phyloP scores from a whole-genome alignment of 768 basidiomycete species.

The Suillus cothurnatus region DNA sequence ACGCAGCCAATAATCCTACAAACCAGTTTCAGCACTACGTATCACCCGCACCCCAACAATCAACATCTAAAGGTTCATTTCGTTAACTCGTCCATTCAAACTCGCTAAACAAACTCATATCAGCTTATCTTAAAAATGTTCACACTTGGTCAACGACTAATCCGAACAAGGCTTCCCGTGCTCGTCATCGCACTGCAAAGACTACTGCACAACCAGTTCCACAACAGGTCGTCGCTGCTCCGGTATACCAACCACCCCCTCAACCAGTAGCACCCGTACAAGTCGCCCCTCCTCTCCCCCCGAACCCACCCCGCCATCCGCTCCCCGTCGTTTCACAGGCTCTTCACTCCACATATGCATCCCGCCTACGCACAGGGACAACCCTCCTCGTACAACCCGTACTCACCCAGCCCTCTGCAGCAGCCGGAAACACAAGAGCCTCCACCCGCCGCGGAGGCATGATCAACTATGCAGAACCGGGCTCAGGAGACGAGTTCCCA shows the following conservation, averaged over 20 bases:
- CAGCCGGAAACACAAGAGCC: constrained; percentile 37
- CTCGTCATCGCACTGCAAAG: constrained; percentile 37
- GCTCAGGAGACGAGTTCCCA: constrained; percentile 78
- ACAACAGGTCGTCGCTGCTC: constrained; percentile 37
- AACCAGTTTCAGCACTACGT: constrained; percentile 38
- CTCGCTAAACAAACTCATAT: constrained; percentile 10
- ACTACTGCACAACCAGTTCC: constrained; percentile 42
- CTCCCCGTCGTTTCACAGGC: constrained; percentile 72
- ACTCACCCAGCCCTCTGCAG: constrained; percentile 43
- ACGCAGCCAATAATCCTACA: constrained; percentile 33
- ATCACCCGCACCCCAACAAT: constrained; percentile 31
- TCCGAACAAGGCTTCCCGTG: constrained; percentile 50
- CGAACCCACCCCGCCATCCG: constrained; percentile 56
- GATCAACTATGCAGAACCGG: constrained; percentile 87
- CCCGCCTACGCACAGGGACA: constrained; percentile 87
- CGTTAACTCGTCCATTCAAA: not conserved
- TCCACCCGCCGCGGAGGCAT: constrained; percentile 64
- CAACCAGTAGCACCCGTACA: constrained; percentile 27
- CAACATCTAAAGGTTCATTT: constrained; percentile 31
- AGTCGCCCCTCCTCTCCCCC: constrained; percentile 34
- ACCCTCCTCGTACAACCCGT: constrained; percentile 92
- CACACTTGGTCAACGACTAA: constrained; percentile 67
- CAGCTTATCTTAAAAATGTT: constrained; percentile 70
- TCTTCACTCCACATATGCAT: constrained; percentile 78
- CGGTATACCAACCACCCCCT: constrained; percentile 39